Evolutionary conservation across 345 rosid genomes (phyloP), one percentile per base, ranked within the genome.

Genomic region (Lumnitzera littorea): DNA sequence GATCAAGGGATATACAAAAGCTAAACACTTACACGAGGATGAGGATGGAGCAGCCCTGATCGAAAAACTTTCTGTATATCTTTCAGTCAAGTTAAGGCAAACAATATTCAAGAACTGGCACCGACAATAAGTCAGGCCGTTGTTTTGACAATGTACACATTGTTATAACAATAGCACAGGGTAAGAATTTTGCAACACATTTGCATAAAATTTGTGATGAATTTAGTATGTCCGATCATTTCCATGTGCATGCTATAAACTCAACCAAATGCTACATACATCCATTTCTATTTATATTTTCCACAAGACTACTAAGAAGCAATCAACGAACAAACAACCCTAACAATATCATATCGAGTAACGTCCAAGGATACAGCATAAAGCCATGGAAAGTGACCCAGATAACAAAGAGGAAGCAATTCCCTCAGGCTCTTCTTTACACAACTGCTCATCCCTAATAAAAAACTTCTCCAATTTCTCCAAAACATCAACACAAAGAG

Each of bases 371-470:
- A 92, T 92, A 92, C 97, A 89, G 63, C 98, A 89, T 70, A 89
- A 96, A 66, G 98, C 95, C 96, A 87, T 87, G 50, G 98, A 92
- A 66, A 89, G 76, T 50, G 98, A 82, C 25, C 96, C 98, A 1
- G 98, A 89, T 57, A 89, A 78, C 66, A 92, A 72, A 13, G 95
- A 89, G 65, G 86, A 86, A 43, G 71, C 67, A 27, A 78, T 61
- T 69, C 85, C 74, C 27, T 60, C 83, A 8, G 71, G 16, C 50
- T 67, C 77, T 36, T 72, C 70, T 56, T 73, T 84, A 47, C 70
- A 71, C 55, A 84, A 78, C 56, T 81, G 64, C 74, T 89, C 98
- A 57, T 92, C 97, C 68, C 61, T 77, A 20, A 48, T 57, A 70
- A 81, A 55, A 78, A 92, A 92, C 16, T 77, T 83, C 71, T 81